phyloP scores from a whole-genome alignment of 2,329 filamentous ascomycete genomes.

The Claviceps digitariae region DNA sequence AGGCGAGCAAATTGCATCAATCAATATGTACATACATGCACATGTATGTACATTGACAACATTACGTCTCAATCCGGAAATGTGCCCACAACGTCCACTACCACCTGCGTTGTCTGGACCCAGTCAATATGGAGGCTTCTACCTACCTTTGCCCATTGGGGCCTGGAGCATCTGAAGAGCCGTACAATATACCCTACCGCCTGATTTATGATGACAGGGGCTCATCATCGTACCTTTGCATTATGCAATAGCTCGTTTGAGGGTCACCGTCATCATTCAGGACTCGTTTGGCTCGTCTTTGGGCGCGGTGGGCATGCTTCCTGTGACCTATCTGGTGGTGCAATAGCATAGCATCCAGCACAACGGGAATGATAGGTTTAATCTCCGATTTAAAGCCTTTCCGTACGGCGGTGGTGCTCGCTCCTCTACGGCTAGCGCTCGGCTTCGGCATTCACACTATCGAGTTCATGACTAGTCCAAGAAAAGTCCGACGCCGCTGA shows the following conservation, averaged over 20 bases:
- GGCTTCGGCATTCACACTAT: neutral
- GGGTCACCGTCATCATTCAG: neutral
- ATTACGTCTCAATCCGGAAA: neutral
- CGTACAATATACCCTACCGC: neutral
- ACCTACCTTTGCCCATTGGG: constrained; percentile 1
- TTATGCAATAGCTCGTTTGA: constrained; percentile 3
- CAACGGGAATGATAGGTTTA: constrained; percentile 1
- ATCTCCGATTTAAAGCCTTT: constrained; percentile 2
- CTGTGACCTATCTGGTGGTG: neutral
- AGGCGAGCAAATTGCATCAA: constrained; percentile 4
- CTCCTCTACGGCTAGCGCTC: neutral
- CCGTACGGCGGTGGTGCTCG: neutral
- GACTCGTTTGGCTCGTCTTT: neutral
- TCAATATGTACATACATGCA: neutral
- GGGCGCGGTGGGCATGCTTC: neutral
- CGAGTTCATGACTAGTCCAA: too few species aligned
- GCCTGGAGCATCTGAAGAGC: neutral
- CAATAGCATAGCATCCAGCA: neutral
- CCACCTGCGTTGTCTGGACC: neutral
- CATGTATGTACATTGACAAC: neutral
- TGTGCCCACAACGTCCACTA: constrained; percentile 2
- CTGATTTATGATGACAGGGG: constrained; percentile 4
- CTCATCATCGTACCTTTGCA: constrained; percentile 5
- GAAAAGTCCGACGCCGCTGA: neutral
- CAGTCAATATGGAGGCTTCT: neutral